Evolutionary conservation across 306 rosid species (phyloP).

Genomic region (Vigna nakashimae): DNA sequence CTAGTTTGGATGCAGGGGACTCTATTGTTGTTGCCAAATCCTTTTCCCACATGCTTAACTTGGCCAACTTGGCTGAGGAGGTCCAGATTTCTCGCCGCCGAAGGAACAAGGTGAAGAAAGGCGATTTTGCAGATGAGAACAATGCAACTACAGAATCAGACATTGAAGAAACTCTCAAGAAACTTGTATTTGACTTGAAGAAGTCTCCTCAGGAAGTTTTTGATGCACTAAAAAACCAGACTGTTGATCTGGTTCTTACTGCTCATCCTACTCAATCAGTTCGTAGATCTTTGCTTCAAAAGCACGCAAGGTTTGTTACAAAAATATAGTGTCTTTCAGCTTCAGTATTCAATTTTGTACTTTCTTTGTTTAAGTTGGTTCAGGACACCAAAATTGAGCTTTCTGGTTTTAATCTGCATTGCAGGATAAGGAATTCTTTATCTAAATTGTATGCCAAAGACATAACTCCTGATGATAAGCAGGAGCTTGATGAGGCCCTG

Average conservation of each 20-base stretch:
- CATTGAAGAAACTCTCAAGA: conserved; percentile 95
- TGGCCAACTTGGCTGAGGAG: conserved; percentile 99
- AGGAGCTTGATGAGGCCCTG: conserved; percentile 95
- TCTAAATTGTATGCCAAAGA: conserved; percentile 86
- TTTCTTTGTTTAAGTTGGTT: background rate
- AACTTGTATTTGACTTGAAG: conserved; percentile 72
- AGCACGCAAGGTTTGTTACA: conserved; percentile 84
- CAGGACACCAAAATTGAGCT: background rate
- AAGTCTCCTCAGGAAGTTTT: conserved; percentile 96
- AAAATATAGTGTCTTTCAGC: conserved; percentile 9
- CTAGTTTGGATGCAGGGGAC: conserved; percentile 96
- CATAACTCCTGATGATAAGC: conserved; percentile 98
- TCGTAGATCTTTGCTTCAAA: conserved; percentile 97
- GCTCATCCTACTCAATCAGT: conserved; percentile 99
- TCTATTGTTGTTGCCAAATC: conserved; percentile 92
- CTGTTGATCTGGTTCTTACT: conserved; percentile 93
- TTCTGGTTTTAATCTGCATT: conserved; percentile 11
- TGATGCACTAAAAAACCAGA: conserved; percentile 96
- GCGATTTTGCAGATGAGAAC: conserved; percentile 83
- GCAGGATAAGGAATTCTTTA: conserved; percentile 85
- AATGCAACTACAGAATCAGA: conserved; percentile 97
- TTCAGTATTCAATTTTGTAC: background rate
- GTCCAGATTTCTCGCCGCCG: conserved; percentile 94
- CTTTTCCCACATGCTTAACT: conserved; percentile 96
- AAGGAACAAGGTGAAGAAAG: conserved; percentile 90